Evolutionary conservation across 2,329 filamentous ascomycete genomes (phyloP), one percentile per base, ranked within the genome.

Genomic region (Penicillium verrucosum): DNA sequence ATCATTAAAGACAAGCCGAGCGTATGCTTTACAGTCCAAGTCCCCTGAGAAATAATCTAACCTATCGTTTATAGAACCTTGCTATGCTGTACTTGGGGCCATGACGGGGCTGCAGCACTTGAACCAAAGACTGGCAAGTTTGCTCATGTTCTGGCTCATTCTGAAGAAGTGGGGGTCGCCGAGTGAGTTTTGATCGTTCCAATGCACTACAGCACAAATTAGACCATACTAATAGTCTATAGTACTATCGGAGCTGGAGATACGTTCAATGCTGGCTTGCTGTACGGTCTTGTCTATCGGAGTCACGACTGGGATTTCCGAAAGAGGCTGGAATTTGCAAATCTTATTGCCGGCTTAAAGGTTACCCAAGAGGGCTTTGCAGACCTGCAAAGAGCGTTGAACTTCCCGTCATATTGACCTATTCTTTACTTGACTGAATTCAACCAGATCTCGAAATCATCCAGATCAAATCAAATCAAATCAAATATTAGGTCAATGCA

Each of bases 161-260:
- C 68, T 57, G 59, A 65, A 54, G 63, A 71, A 61, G 66, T 71
- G 56, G 49, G 29, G 18, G 79, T 87, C 51, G 74, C 86, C 45
- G 86, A 88, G 85, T 88, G 81, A 70, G 83, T 81, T 38, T 30
- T 43, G 8, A 37, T 6, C 2, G 16, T 29, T 6, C 7, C 3
- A 3, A 16, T 21, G 29, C 27, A 44, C 16, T 4, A 29, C 14
- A 36, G 14, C n/a, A 46, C 3, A 23, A 32, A 25, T 14, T 2
- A 11, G 23, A 3, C 6, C 32, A n/a, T 9, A 18, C 59, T 66
- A 36, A 69, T 21, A 62, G 47, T 48, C 5, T 46, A 57, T 69
- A 89, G 88, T 69, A 81, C 87, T 6, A 82, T 90, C 59, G 89
- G 88, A 53, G 88, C 88, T 42, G 89, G 89, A 62, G 89, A 91